Conservation (phyloP, 2,329 filamentous ascomycete species). For the Sclerotinia glacialis region DNA sequence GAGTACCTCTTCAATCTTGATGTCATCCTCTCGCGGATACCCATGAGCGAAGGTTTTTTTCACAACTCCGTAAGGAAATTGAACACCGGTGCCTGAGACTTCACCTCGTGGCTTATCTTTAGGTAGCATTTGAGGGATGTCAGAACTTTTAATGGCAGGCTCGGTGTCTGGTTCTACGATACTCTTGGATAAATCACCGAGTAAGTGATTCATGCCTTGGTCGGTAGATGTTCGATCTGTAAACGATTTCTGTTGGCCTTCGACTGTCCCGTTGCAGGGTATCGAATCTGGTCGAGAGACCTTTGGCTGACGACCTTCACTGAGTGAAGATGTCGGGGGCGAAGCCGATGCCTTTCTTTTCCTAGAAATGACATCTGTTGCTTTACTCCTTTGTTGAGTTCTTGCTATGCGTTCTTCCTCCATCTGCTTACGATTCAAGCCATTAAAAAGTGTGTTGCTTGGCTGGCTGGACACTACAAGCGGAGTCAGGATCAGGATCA, state of each 20-base stretch:
- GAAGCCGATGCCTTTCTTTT: constrained; percentile 40
- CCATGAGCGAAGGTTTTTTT: constrained; percentile 78
- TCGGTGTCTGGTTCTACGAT: background rate
- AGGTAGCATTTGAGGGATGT: background rate
- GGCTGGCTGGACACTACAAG: constrained; percentile 6
- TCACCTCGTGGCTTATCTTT: constrained; percentile 12
- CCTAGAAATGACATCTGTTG: constrained; percentile 40
- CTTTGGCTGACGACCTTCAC: constrained; percentile 23
- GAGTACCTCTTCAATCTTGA: constrained; percentile 84
- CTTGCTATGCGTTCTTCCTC: constrained; percentile 78
- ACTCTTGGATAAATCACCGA: background rate
- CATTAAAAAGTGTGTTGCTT: background rate
- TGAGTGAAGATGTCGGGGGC: constrained; percentile 17
- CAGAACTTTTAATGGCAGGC: background rate
- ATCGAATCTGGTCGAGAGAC: background rate
- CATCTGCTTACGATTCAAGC: constrained; percentile 72
- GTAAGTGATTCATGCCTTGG: background rate
- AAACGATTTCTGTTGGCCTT: background rate
- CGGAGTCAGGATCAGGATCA: background rate
- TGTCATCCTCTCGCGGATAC: constrained; percentile 65
- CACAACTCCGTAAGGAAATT: constrained; percentile 56
- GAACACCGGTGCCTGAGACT: constrained; percentile 29
- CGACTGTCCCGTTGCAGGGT: background rate
- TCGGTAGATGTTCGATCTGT: background rate
- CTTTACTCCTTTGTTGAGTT: constrained; percentile 45